These are phyloP conservation scores for Stephanodiscus minutulus DNA, from an alignment of 108 stramenopile genomes.

Conservation along the genomic window DNA sequence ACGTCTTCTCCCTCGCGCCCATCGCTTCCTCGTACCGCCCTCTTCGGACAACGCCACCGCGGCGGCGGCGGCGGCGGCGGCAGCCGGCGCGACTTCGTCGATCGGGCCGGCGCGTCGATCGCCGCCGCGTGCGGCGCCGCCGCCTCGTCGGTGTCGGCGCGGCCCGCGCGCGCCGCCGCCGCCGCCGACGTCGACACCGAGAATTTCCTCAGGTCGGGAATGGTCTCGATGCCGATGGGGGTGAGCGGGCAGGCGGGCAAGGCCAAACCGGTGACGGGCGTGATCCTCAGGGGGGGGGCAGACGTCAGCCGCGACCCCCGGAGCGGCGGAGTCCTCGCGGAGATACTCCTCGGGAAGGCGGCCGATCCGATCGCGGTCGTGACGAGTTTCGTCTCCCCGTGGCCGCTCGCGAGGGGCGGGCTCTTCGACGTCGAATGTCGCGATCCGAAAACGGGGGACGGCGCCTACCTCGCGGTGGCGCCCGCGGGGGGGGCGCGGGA, in stretches of 20 bases:
- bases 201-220: conserved; percentile 72
- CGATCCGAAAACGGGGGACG: conserved; percentile 78
- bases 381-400: conserved; percentile 68
- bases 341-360: conserved; percentile 62
- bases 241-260: conserved; percentile 85
- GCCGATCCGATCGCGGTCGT: conserved; percentile 57
- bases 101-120: no score
- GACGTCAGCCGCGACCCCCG: conserved; percentile 71
- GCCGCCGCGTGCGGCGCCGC: no score
- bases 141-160: no score
- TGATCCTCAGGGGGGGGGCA: conserved; percentile 75
- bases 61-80: no score
- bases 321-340: conserved; percentile 69
- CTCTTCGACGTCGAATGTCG: conserved; percentile 85
- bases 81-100: neutral
- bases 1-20: no score
- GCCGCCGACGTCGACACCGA: no score
- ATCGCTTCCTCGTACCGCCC: no score
- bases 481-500: neutral
- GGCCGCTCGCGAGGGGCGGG: conserved; percentile 60
- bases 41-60: no score
- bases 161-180: no score
- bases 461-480: conserved; percentile 83
- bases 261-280: conserved; percentile 72
- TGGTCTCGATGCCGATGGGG: conserved; percentile 76